These are phyloP conservation scores for Botrytis deweyae DNA, from an alignment of 2,329 filamentous ascomycete species.

Conservation along the genomic window DNA sequence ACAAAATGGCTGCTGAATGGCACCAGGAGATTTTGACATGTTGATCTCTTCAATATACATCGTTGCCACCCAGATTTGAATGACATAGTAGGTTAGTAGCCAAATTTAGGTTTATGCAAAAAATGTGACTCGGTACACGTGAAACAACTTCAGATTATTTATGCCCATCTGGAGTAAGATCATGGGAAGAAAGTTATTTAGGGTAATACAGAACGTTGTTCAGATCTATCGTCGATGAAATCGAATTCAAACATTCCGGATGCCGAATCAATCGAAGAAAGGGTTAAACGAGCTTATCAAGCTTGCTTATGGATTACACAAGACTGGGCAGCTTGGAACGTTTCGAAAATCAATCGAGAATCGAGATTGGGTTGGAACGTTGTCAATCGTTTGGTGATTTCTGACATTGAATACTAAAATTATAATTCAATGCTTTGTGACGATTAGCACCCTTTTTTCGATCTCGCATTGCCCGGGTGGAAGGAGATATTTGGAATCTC, in stretches of 20 bases:
- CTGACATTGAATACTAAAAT: not conserved
- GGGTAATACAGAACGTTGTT: not conserved
- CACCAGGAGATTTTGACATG: not conserved
- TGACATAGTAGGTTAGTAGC: not conserved
- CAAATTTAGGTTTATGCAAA: not conserved
- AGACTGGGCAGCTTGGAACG: not conserved
- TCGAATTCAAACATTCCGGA: not conserved
- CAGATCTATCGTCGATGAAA: not conserved
- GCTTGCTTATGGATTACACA: not conserved
- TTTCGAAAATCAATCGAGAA: not conserved
- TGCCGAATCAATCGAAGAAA: not conserved
- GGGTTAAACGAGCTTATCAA: not conserved
- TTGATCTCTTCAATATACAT: not conserved
- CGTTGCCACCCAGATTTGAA: not conserved
- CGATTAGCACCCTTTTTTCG: not conserved
- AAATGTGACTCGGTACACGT: not conserved
- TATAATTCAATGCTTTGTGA: not conserved
- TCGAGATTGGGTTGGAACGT: not conserved
- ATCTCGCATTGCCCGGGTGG: not conserved
- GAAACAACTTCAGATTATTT: not conserved
- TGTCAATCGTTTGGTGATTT: not conserved
- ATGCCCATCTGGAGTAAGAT: not conserved
- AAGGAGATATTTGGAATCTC: not conserved
- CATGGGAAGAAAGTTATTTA: not conserved
- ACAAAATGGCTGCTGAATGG: not conserved